A percentile compares a stretch with the other conserved stretches of the same genome.
phyloP scores from a whole-genome alignment of 257 asterid genomes.

The Rubia yunnanensis region DNA sequence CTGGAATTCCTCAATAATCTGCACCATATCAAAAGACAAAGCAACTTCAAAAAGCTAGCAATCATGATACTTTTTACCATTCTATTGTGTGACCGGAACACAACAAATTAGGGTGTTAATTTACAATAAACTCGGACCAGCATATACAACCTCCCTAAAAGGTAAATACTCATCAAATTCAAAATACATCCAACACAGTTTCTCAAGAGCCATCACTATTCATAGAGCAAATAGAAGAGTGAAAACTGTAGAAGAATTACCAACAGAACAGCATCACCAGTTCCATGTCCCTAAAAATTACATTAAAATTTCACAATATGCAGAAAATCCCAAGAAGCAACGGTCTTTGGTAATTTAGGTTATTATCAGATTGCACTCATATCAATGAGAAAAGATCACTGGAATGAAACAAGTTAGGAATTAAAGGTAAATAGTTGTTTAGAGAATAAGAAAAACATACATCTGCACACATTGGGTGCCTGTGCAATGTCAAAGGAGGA shows the following conservation, averaged over 20 bases:
- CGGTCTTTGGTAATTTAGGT: background rate
- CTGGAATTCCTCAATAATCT: conserved; percentile 68
- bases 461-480: conserved; percentile 76
- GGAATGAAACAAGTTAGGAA: background rate
- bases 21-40: conserved; percentile 11
- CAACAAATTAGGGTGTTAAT: background rate
- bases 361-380: background rate
- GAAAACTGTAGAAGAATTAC: background rate
- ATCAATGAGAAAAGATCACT: background rate
- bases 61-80: background rate
- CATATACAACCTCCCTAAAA: background rate
- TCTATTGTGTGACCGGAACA: background rate
- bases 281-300: background rate
- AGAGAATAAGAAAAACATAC: conserved; percentile 28
- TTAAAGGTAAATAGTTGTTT: background rate
- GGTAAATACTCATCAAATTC: background rate
- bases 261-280: background rate
- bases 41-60: background rate
- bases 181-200: background rate
- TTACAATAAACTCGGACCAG: background rate
- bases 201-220: background rate
- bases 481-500: conserved; percentile 64
- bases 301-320: background rate
- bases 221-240: background rate
- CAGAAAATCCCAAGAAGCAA: background rate